Conservation (phyloP, 1,284 basidiomycete species). For the Apiotrichum gracile region DNA sequence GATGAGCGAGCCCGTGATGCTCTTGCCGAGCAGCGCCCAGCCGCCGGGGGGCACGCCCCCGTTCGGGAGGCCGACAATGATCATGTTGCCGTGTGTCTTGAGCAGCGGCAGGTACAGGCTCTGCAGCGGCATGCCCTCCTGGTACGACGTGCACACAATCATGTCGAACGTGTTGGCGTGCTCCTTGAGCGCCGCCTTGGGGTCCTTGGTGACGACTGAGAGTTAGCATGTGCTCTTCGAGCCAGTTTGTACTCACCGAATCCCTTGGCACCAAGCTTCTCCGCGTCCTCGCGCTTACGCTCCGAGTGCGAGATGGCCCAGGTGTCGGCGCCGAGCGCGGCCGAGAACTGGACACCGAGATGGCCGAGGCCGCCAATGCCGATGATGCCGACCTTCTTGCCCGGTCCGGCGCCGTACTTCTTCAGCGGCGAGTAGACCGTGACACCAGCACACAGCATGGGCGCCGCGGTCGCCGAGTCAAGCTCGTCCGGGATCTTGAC, state of each 20-base stretch:
- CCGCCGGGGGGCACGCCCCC: constrained; percentile 17
- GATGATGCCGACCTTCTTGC: constrained; percentile 62
- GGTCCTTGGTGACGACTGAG: constrained; percentile 49
- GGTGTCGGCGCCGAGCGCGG: constrained; percentile 58
- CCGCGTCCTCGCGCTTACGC: constrained; percentile 59
- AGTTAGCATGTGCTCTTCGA: constrained; percentile 7
- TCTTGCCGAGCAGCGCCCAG: constrained; percentile 7
- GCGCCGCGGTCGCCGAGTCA: constrained; percentile 53
- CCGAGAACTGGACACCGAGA: constrained; percentile 56
- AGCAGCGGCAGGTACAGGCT: constrained; percentile 40
- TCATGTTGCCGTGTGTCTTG: constrained; percentile 44
- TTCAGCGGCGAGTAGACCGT: constrained; percentile 63
- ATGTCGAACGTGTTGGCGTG: constrained; percentile 47
- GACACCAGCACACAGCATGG: constrained; percentile 57
- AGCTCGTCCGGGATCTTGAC: constrained; percentile 62
- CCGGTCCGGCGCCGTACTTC: constrained; percentile 56
- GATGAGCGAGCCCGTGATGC: constrained; percentile 42
- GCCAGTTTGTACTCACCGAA: constrained; percentile 2
- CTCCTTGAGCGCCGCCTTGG: constrained; percentile 47
- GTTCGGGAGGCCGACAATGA: constrained; percentile 46
- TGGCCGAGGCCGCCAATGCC: constrained; percentile 58
- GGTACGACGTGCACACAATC: constrained; percentile 46
- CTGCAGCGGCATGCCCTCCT: constrained; percentile 31
- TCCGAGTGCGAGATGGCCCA: constrained; percentile 61
- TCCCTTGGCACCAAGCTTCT: constrained; percentile 55